Base-by-base conservation (phyloP, 1,139 yeast species). In the Pichia sp. region DNA sequence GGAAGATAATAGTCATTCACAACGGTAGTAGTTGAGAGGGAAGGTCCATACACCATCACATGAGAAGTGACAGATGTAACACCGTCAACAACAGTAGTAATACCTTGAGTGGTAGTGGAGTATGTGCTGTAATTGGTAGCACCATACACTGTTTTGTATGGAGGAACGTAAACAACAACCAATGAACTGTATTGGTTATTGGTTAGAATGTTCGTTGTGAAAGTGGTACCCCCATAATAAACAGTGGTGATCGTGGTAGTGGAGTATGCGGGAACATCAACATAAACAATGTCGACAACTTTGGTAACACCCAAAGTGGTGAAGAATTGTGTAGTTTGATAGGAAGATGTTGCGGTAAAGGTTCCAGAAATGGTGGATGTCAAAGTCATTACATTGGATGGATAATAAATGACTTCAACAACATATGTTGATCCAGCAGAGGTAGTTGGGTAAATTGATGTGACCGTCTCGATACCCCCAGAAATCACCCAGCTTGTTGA, bases 1-100 rank as follows among this genome's bases (percentile, higher is more conserved):
- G n/a, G n/a, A n/a, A n/a, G n/a, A n/a, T n/a, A n/a, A n/a, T n/a
- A n/a, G n/a, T n/a, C n/a, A n/a, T n/a, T n/a, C n/a, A n/a, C n/a
- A n/a, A n/a, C n/a, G 7, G 33, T 31, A 10, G 9, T 31, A 10
- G 33, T 31, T 10, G 33, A 31, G 10, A 31, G 7, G 10, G 44
- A 4, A n/a, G 48, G 48, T 28, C 48, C 48, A 37, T 31, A 29
- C 7, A 45, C 46, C 32, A 43, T 36, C 32, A 40, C 32, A 5
- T 26, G 38, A 2, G 47, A 39, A 5, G 51, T 44, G 2, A 28
- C 4, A 3, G 33, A 32, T 5, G 43, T 23, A 5, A n/a, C 40
- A 36, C 46, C 46, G 6, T 11, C 7, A 6, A 45, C 37, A 5
- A 31, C 32, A 5, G 44, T 43, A 2, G 46, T 34, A 31, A 31